Base-by-base conservation (phyloP, 192 early-diverging fungal species). In the Coemansia sp. region DNA sequence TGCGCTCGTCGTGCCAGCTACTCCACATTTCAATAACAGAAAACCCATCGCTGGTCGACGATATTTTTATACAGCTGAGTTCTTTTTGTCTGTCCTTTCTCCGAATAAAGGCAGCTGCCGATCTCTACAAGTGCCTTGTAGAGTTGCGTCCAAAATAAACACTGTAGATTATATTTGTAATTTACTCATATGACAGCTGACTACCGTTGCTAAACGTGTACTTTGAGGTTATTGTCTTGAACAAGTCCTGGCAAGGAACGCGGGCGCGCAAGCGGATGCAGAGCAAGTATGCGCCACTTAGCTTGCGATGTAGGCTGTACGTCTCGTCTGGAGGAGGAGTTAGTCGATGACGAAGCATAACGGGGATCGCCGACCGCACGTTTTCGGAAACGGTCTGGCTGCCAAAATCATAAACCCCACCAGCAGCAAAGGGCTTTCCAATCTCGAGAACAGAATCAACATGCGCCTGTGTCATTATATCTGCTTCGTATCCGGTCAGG, bases 271-370 rank as follows among this genome's bases (percentile, higher is more conserved):
- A 71, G 70, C 89, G 91, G 15, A 89, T 84, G 65, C 94, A 98
- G 18, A 97, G 70, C 71, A 98, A 73, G 66, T 94, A 97, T 0
- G 89, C 91, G 1, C 96, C 94, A 18, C 89, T 91, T 42, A 99
- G 82, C 66, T 97, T 99, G 34, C 93, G 82, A 58, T 99, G 96
- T 69, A 97, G 72, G 13, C 90, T 90, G 71, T 99, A 99, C 5
- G 92, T 93, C 69, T 96, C 94, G 59, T 99, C 96, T n/a, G 96
- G 96, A 6, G 96, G 96, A 12, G 96, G 96, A 7, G 91, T 96
- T 27, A 99, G 69, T 21, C 96, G 77, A 59, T 99, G 88, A 46
- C 86, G 81, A 52, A 99, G 82, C 96, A 99, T 99, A 9, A 91
- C 83, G 1, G 96, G 96, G 59, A 99, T 99, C 9, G 88, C 84